These are phyloP conservation scores for Fonsecaea erecta DNA, from an alignment of 2,329 filamentous ascomycete species.

Conservation along the genomic window DNA sequence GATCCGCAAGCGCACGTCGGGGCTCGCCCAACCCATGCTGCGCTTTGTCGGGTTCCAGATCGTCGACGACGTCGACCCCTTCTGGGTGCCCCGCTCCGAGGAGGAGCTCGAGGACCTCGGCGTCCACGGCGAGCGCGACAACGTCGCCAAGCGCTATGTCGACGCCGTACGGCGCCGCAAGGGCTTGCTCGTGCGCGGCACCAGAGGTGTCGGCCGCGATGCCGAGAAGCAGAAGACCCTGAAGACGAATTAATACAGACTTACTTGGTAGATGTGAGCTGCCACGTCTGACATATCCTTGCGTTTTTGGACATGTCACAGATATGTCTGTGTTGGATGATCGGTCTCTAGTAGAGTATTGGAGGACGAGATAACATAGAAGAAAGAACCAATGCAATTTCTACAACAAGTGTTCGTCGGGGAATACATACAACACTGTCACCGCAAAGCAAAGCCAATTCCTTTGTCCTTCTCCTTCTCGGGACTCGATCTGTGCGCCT, in stretches of 20 bases:
- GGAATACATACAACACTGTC: too few species aligned
- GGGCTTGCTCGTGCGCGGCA: slow-evolving; percentile 80
- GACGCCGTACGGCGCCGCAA: slow-evolving; percentile 85
- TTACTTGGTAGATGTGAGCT: too few species aligned
- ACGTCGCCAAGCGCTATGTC: slow-evolving; percentile 95
- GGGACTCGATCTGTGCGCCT: too few species aligned
- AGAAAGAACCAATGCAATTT: too few species aligned
- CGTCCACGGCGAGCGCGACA: slow-evolving; percentile 90
- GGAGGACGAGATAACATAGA: too few species aligned
- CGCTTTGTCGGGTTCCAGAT: slow-evolving; percentile 93
- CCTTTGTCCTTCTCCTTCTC: too few species aligned
- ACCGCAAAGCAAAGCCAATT: too few species aligned
- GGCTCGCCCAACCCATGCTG: slow-evolving; percentile 88
- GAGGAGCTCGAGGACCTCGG: slow-evolving; percentile 96
- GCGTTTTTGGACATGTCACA: too few species aligned
- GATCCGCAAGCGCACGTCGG: slow-evolving; percentile 91
- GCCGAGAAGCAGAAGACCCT: slow-evolving; percentile 89
- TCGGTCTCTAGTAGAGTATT: too few species aligned
- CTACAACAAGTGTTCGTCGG: too few species aligned
- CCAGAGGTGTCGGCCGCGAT: slow-evolving; percentile 70
- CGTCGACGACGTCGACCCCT: slow-evolving; percentile 85
- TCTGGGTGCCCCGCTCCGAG: slow-evolving; percentile 96
- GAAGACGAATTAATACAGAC: slow-evolving; percentile 54
- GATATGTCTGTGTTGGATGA: too few species aligned
- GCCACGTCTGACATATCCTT: too few species aligned